Base-by-base conservation (phyloP, 306 rosid species). In the Malus asiatica region DNA sequence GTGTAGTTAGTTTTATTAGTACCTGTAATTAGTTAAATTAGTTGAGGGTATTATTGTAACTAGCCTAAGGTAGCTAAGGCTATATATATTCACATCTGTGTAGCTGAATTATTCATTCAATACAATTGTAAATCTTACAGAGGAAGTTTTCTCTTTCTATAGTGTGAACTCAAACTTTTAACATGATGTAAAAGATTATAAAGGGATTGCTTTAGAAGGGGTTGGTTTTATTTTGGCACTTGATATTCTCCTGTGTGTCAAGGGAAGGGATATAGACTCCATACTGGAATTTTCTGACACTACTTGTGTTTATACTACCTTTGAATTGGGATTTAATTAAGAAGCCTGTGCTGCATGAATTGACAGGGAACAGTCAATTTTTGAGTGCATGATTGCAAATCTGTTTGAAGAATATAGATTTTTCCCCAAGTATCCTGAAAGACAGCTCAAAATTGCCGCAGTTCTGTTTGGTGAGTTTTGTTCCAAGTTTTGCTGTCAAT, bases 371-470 rank as follows among this genome's bases (percentile, higher is more conserved):
- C 87, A 88, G 55, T 80, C 76, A 75, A 89, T 96, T 72, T 96
- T 90, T 64, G 98, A 88, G 44, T 96, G 97, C 87, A 96, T 96
- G 99, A 89, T 89, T 33, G 93, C 90, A 9, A 96, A 96, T 88
- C 87, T 93, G 77, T 96, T 93, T 67, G 99, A 96, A 82, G 98
- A 96, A 89, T 96, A 89, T 81, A 86, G 89, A 66, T 96, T 96
- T 87, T 96, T 92, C 72, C 96, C 96, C 16, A 96, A 91, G 87
- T 96, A 96, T 85, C 99, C 99, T 65, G 99, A 96, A 83, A 87
- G 86, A 84, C 99, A 96, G 81, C 93, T 96, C 64, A 88, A 83
- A 89, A 89, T 96, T 82, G 98, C 98, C 18, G 99, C 98, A 29
- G 78, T 90, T 77, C 91, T 93, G 75, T 96, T 96, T 80, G 99